These are phyloP conservation scores for Ophiostoma sp. DNA, from an alignment of 2,329 filamentous ascomycete genomes.

Conservation along the genomic window DNA sequence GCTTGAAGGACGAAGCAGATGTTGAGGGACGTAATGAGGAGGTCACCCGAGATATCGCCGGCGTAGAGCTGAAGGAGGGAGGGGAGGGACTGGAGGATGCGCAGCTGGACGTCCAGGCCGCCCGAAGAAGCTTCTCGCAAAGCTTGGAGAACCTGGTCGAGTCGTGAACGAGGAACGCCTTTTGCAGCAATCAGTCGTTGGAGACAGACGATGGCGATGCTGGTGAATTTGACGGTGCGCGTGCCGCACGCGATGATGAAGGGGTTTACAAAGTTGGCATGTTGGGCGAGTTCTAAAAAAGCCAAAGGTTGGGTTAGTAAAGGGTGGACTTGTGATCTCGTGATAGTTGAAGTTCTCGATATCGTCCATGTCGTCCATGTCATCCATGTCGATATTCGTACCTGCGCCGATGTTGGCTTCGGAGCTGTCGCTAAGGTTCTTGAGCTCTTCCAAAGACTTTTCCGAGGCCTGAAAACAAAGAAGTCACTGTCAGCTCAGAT, in stretches of 20 bases:
- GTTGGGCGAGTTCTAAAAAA: conserved; percentile 74
- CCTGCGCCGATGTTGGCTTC: conserved; percentile 74
- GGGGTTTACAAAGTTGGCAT: conserved; percentile 82
- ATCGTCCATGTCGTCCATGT: neutral
- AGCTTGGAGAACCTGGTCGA: conserved; percentile 85
- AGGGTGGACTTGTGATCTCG: neutral
- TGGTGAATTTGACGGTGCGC: conserved; percentile 85
- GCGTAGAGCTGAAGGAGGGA: conserved; percentile 89
- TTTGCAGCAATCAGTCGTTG: conserved; percentile 83
- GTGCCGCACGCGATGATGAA: conserved; percentile 92
- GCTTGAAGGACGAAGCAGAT: conserved; percentile 89
- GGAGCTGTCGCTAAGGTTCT: conserved; percentile 68
- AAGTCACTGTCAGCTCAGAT: neutral
- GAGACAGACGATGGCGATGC: conserved; percentile 82
- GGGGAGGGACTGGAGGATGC: conserved; percentile 89
- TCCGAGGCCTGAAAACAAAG: conserved; percentile 69
- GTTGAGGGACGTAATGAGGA: conserved; percentile 79
- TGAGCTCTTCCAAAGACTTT: conserved; percentile 88
- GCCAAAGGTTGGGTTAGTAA: neutral
- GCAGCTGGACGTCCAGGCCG: conserved; percentile 86
- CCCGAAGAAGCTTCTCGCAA: conserved; percentile 82
- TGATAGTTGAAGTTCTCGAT: neutral
- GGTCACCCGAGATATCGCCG: conserved; percentile 73
- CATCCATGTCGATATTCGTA: conserved; percentile 37
- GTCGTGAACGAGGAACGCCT: conserved; percentile 73